Evolutionary conservation across 2,329 filamentous ascomycete species (phyloP).

Genomic region (Orbilia ellipsospora): DNA sequence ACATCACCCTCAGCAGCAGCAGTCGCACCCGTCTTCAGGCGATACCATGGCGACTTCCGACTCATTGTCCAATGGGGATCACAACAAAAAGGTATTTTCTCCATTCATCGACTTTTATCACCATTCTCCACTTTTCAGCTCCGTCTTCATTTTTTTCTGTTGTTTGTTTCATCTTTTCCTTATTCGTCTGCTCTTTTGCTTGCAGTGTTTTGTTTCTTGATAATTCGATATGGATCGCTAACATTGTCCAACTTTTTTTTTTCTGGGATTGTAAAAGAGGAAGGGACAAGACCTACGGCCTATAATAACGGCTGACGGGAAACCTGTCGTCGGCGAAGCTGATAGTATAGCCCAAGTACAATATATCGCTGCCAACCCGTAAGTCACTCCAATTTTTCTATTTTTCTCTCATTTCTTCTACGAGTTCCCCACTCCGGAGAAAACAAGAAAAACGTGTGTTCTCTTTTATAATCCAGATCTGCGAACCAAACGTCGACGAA

Average conservation of each 20-base stretch:
- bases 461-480: not conserved
- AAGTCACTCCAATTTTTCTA: conserved; percentile 34
- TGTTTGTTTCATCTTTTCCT: conserved; percentile 14
- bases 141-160: conserved; percentile 1
- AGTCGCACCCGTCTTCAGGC: conserved; percentile 31
- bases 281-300: conserved; percentile 54
- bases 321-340: conserved; percentile 52
- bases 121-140: not conserved
- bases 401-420: not conserved
- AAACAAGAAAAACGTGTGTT: not conserved
- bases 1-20: conserved; percentile 45
- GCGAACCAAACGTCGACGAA: not conserved
- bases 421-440: not conserved
- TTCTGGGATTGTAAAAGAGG: conserved; percentile 45
- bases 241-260: conserved; percentile 3
- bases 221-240: conserved; percentile 22
- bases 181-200: no score
- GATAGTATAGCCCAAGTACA: conserved; percentile 53
- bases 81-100: conserved; percentile 50
- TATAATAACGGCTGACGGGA: conserved; percentile 54
- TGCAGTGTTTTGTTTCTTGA: no score
- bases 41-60: conserved; percentile 27
- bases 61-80: conserved; percentile 48
- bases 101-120: not conserved
- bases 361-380: conserved; percentile 53